Evolutionary conservation across 257 asterid species (phyloP), one percentile per base, ranked within the genome.

Genomic region (Coffea canephora): DNA sequence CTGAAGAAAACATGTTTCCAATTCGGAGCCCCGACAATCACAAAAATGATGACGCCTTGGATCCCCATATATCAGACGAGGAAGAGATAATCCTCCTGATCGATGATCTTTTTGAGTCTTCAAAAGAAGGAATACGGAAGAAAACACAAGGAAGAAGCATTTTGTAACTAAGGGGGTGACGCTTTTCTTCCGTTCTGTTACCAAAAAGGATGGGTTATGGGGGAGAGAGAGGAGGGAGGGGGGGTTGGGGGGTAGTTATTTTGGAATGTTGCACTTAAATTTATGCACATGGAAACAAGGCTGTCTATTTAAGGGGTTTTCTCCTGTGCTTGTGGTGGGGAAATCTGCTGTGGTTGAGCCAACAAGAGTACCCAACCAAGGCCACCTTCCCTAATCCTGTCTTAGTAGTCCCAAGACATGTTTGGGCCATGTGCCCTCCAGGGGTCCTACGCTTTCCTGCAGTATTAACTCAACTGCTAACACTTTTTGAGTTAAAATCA

Each of bases 361-460:
- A 87, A 80, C 89, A 83, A 81, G 68, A 70, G 82, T 46, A 85
- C 85, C 85, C 82, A 79, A 68, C 62, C n/a, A 78, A 79, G 83
- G 78, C 77, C 78, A 49, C 25, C 69, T 39, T 71, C 79, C 80
- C 69, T 82, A 82, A 85, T 87, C 87, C 81, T 85, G 91, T 88
- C 91, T 39, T 82, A 86, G 86, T 83, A 86, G 61, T 88, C 87
- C 88, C 85, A 84, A 70, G 88, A 88, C 91, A 88, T 86, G 89
- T 88, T 84, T 69, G 83, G 78, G 87, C 87, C 71, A 69, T 82
- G 85, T 82, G 87, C 84, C 86, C 79, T 80, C 75, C 81, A 77
- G 80, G 88, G 91, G 89, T 73, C 89, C 89, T 78, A 76, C 83
- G 6, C 18, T 82, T 83, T 75, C 74, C 84, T 18, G 19, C 48